Conservation (phyloP, 2,329 filamentous ascomycete genomes). For the Neurospora sp. region DNA sequence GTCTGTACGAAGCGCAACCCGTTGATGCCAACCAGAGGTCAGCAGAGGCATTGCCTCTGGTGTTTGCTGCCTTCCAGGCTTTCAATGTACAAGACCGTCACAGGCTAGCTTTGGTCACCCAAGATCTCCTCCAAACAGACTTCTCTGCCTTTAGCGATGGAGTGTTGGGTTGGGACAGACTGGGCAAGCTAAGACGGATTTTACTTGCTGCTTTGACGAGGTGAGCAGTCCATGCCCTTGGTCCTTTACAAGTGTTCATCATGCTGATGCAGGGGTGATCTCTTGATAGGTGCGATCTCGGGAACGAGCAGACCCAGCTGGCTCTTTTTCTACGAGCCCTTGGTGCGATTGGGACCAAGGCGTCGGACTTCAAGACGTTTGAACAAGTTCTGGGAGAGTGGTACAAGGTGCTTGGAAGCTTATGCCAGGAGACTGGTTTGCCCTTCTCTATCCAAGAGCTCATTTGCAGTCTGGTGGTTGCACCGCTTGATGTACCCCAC, state of each 20-base stretch:
- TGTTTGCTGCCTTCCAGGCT: constrained; percentile 41
- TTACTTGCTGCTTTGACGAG: constrained; percentile 27
- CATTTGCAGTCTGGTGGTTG: constrained; percentile 21
- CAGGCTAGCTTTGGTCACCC: constrained; percentile 36
- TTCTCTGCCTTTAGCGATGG: constrained; percentile 26
- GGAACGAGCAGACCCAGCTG: constrained; percentile 16
- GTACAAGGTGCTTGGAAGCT: constrained; percentile 30
- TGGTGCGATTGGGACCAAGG: background rate
- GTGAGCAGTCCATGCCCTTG: constrained; percentile 9
- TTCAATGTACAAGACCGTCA: constrained; percentile 35
- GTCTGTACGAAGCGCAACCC: constrained; percentile 32
- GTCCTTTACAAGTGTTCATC: background rate
- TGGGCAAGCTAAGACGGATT: constrained; percentile 27
- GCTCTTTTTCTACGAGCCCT: background rate
- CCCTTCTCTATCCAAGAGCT: constrained; percentile 14
- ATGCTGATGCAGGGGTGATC: background rate
- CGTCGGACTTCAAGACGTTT: constrained; percentile 11
- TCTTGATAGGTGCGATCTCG: background rate
- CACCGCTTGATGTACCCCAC: constrained; percentile 18
- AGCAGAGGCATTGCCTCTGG: constrained; percentile 33
- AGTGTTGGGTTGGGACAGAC: constrained; percentile 20
- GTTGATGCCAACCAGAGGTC: constrained; percentile 27
- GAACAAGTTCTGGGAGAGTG: constrained; percentile 24
- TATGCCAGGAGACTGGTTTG: constrained; percentile 22
- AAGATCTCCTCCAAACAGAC: constrained; percentile 30